Conservation (phyloP, 1,284 basidiomycete genomes). For the Leucoagaricus sp. region DNA sequence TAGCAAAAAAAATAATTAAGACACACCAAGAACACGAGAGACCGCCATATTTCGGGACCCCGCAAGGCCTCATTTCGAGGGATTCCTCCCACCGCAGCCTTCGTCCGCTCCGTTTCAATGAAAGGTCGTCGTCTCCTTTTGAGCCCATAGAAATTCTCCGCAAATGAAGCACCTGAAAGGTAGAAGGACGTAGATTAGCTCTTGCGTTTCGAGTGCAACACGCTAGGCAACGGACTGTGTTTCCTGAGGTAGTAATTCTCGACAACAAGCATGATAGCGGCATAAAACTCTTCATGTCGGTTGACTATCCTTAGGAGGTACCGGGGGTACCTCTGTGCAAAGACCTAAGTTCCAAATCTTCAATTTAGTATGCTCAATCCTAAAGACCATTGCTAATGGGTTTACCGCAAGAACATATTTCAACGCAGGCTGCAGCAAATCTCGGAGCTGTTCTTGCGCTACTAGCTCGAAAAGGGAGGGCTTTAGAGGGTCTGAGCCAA, state of each 20-base stretch:
- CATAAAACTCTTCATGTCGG: constrained; percentile 95
- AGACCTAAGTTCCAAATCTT: constrained; percentile 64
- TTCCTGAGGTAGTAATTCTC: constrained; percentile 89
- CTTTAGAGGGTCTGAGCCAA: constrained; percentile 70
- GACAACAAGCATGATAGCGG: constrained; percentile 83
- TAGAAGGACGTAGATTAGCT: not conserved
- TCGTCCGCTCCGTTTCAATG: constrained; percentile 65
- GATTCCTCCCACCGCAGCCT: constrained; percentile 66
- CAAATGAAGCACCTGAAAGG: constrained; percentile 77
- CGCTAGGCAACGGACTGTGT: constrained; percentile 60
- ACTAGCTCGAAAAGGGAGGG: constrained; percentile 96
- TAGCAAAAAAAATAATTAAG: not conserved
- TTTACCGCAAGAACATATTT: constrained; percentile 90
- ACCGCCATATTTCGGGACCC: constrained; percentile 66
- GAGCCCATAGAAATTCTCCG: constrained; percentile 93
- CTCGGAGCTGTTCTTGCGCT: constrained; percentile 92
- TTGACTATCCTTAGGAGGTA: constrained; percentile 93
- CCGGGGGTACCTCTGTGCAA: constrained; percentile 93
- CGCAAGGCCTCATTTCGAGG: constrained; percentile 66
- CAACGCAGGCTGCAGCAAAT: constrained; percentile 91
- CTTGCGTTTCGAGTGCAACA: not conserved
- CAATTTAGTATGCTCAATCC: constrained; percentile 5
- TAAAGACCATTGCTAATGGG: not conserved
- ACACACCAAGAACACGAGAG: constrained; percentile 75
- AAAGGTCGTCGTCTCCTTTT: constrained; percentile 75